A percentile compares a stretch with the other conserved stretches of the same genome.
Conservation (phyloP, 208 protist genomes). For the Trypanosoma cruzi region DNA sequence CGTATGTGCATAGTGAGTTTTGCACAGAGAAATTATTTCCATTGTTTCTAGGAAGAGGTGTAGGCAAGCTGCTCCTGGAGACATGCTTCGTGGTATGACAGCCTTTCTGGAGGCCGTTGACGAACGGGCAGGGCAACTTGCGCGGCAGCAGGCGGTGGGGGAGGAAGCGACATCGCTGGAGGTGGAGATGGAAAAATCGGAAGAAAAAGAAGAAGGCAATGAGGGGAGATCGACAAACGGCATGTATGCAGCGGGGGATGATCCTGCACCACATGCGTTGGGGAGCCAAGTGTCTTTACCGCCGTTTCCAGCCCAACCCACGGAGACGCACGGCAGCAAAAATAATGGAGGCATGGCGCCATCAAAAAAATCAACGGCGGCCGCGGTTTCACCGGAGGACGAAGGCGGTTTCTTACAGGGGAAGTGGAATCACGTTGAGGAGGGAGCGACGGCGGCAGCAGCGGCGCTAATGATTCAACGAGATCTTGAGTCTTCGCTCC, state of each 20-base stretch:
- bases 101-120: conserved; percentile 45
- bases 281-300: not conserved
- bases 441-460: not conserved
- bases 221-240: not conserved
- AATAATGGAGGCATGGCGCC: not conserved
- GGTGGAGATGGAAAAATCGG: conserved; percentile 8
- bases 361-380: not conserved
- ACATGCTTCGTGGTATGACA: conserved; percentile 34
- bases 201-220: not conserved
- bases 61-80: not conserved
- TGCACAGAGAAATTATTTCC: not conserved
- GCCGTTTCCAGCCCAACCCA: conserved; percentile 9
- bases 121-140: conserved; percentile 47
- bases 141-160: conserved; percentile 35
- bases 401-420: not conserved
- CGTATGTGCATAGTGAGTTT: not conserved
- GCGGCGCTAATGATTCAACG: conserved; percentile 1
- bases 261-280: not conserved
- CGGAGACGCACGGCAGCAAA: not conserved
- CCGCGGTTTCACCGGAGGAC: not conserved
- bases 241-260: not conserved
- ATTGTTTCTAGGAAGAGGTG: not conserved
- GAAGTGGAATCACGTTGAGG: conserved; percentile 12
- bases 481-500: conserved; percentile 5
- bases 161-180: conserved; percentile 13